Evolutionary conservation across 208 protist species (phyloP), one percentile per base, ranked within the genome.

Genomic region (Leishmania lainsoni): DNA sequence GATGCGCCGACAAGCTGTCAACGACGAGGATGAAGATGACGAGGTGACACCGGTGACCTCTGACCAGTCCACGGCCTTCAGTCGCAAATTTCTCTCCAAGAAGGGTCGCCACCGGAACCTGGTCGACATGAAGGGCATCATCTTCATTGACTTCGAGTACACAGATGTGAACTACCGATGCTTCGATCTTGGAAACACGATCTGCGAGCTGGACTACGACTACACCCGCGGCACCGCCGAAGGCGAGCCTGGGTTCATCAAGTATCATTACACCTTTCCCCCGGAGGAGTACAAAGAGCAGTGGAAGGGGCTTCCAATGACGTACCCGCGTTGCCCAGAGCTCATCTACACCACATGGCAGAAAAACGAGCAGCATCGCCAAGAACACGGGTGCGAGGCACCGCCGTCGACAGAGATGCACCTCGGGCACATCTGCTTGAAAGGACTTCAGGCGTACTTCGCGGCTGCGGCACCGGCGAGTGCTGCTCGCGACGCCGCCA

Each of bases 121-220:
- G n/a, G 93, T 96, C 35, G 90, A 94, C 79, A 87, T 88, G 70
- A 91, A 91, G 56, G 91, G 93, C 32, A 77, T 94, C 74, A 73
- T 97, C 35, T 93, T 94, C 59, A 95, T 97, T 69, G 93, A 97
- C 81, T 97, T 95, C 89, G 92, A 97, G 83, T 97, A 97, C 86
- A 88, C 90, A 35, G 93, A 95, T 73, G 90, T 87, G 52, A 97
- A 97, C 86, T 95, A 95, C 78, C 90, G 92, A 74, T 94, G 90
- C 88, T 91, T 88, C 77, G 93, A 97, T 78, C 87, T 97, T 39
- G 93, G 90, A 70, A 97, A 97, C 88, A 93, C 89, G 20, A 85
- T 97, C 45, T 97, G 93, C 79, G 93, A 97, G 86, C 77, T 97
- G 59, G 93, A 97, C 85, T 93, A 94, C 80, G 91, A 95, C 81